Evolutionary conservation across 306 rosid species (phyloP), one percentile per base, ranked within the genome.

Genomic region (Castanopsis chinensis): DNA sequence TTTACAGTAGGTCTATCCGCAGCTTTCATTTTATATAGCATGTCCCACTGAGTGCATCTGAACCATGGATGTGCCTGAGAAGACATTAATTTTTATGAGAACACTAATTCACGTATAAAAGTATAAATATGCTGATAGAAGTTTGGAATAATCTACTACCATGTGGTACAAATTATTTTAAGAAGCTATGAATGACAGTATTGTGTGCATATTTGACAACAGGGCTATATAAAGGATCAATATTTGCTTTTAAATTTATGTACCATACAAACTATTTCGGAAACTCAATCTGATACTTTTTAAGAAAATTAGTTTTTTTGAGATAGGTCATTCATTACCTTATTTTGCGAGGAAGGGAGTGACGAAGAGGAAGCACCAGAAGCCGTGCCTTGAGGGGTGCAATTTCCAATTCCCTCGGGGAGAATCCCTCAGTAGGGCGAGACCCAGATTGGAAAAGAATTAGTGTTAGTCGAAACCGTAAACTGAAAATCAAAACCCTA

Each of bases 41-140:
- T 87, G 79, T 96, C 99, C 99, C 99, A 96, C 81, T 96, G 97
- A 81, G 76, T 20, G 82, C 78, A 41, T 76, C 75, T 82, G 85
- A 96, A 96, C 99, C 99, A 96, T 82, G 98, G 96, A 88, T 96
- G 99, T 25, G 91, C 94, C 99, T 93, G 92, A 51, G 73, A 85
- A 83, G 84, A 76, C 83, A 69, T 54, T 35, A 53, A 52, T 30
- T 54, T 72, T 33, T 30, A 73, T 64, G 52, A 81, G 56, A 74
- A 28, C 56, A 71, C 15, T 72, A 57, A 32, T 49, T 30, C 74
- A 59, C 69, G 11, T 74, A 51, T 52, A 18, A 21, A 49, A 53
- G 11, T 27, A 30, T 5, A 17, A 53, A 51, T 4, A 28, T 27
- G 23, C 13, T 10, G 1, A 72, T 53, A 21, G 18, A 27, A 53